Evolutionary conservation across 371 early-diverging fungal genomes (phyloP), one percentile per base, ranked within the genome.

Genomic region (Mortierella sp.): DNA sequence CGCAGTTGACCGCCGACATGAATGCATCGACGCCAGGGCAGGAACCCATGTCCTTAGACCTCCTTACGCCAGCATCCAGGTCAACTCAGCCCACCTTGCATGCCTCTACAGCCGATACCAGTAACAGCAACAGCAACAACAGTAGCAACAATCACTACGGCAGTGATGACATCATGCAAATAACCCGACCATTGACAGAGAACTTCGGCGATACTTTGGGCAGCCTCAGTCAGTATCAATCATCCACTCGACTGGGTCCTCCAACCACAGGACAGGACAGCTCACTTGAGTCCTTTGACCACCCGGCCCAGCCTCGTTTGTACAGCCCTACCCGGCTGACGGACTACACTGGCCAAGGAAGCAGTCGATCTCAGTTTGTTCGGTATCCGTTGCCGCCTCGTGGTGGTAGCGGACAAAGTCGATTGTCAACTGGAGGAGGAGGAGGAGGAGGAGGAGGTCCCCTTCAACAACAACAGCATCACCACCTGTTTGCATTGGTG

Each of bases 401-500:
- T 9, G 37, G 58, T 3, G 58, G 58, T 19, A 58, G 37, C 13
- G 34, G 58, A 19, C 58, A 58, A 19, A 58, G 58, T 58, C 58
- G 58, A 58, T 58, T 58, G 31, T 31, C 34, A n/a, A n/a, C n/a
- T 14, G 34, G 66, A 19, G 44, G 44, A 29, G 37, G 40, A 45
- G 45, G 45, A 66, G n/a, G 19, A 29, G 66, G 45, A 66, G 29
- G 64, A 19, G n/a, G 4, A 34, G 64, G 40, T 3, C 44, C 31
- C 31, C 68, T 67, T 41, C 67, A 77, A 50, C 70, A 70, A 4
- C 78, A 69, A 53, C 68, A 64, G 34, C 26, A 48, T 14, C 58
- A 50, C 29, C 7, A 50, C 29, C 24, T 64, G 19, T 26, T 47
- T 19, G 43, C 77, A 11, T 4, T 41, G 24, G 39, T 39, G 0